Conservation (phyloP, 1,139 yeast genomes). For the Saccharomyces hybrid region DNA sequence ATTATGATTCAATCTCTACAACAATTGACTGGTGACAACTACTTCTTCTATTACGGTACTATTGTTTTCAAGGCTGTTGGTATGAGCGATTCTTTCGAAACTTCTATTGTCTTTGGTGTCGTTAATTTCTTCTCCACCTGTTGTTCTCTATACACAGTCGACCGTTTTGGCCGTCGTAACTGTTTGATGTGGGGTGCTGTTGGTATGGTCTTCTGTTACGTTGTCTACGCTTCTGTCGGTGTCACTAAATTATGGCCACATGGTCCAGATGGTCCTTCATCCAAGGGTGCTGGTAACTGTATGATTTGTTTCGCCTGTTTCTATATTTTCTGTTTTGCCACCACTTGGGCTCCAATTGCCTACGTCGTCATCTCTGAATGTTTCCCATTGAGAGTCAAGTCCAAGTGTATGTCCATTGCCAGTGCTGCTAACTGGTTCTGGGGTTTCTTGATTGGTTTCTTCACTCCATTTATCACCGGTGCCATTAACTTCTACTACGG, state of each 20-base stretch:
- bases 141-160: constrained; percentile 55
- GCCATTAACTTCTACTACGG: constrained; percentile 44
- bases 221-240: constrained; percentile 61
- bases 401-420: constrained; percentile 70
- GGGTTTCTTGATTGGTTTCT: constrained; percentile 69
- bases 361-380: constrained; percentile 66
- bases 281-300: constrained; percentile 55
- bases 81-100: constrained; percentile 58
- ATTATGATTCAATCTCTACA: constrained; percentile 57
- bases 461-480: constrained; percentile 59
- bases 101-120: constrained; percentile 66
- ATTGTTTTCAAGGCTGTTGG: constrained; percentile 70
- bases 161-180: constrained; percentile 59
- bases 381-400: constrained; percentile 68
- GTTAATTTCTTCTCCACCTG: constrained; percentile 72
- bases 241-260: constrained; percentile 51
- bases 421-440: constrained; percentile 66
- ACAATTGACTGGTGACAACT: constrained; percentile 71
- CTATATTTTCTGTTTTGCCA: constrained; percentile 71
- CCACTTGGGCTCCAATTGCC: constrained; percentile 79
- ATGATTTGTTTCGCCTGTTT: constrained; percentile 73
- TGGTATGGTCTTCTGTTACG: constrained; percentile 56
- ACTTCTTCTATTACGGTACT: constrained; percentile 74
- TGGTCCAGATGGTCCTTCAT: constrained; percentile 43
- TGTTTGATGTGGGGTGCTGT: constrained; percentile 55